These are phyloP conservation scores for Candida insectorum DNA, from an alignment of 805 yeast genomes.

Conservation along the genomic window DNA sequence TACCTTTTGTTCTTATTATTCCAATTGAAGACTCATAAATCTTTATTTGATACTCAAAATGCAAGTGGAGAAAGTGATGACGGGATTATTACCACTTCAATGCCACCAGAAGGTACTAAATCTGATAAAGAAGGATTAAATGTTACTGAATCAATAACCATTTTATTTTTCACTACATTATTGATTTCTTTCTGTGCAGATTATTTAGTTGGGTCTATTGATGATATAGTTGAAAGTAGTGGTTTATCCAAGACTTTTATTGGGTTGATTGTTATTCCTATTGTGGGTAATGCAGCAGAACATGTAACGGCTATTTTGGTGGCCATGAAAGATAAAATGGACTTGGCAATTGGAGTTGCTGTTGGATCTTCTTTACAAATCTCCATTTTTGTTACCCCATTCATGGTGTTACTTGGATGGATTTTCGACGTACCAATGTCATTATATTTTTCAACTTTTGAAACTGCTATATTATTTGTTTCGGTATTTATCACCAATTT, in stretches of 20 bases:
- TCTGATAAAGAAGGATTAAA: conserved; percentile 35
- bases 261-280: conserved; percentile 90
- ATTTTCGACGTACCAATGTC: conserved; percentile 86
- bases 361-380: conserved; percentile 95
- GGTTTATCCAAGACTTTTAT: conserved; percentile 93
- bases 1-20: conserved; percentile 78
- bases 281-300: conserved; percentile 98
- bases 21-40: conserved; percentile 84
- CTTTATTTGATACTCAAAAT: conserved; percentile 58
- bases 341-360: conserved; percentile 94
- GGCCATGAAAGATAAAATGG: conserved; percentile 96
- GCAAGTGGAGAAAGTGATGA: conserved; percentile 27
- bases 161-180: conserved; percentile 64
- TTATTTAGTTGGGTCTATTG: conserved; percentile 89
- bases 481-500: conserved; percentile 86
- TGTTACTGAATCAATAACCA: conserved; percentile 49
- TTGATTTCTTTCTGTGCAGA: conserved; percentile 91
- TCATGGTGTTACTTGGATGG: conserved; percentile 96
- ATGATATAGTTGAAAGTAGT: conserved; percentile 75
- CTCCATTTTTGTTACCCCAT: conserved; percentile 92
- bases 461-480: conserved; percentile 87
- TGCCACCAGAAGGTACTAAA: conserved; percentile 17
- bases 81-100: conserved; percentile 30
- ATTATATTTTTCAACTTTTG: conserved; percentile 85
- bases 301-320: conserved; percentile 96